Conservation (phyloP, 768 basidiomycete genomes). For the Trametes villosa region DNA sequence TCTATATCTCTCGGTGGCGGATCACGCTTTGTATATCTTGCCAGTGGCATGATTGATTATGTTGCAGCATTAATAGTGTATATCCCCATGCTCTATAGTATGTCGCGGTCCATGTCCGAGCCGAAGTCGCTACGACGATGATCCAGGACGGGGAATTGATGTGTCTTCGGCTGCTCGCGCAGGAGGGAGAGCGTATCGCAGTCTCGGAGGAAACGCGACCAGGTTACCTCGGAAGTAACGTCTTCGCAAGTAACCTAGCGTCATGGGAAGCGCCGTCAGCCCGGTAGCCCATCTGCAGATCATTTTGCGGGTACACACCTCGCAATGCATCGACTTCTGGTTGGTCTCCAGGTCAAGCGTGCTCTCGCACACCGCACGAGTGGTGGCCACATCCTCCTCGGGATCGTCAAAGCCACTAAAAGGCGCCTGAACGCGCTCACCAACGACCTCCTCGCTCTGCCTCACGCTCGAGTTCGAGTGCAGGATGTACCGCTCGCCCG, state of each 20-base stretch:
- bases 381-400: background rate
- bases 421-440: background rate
- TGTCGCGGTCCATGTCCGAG: no score
- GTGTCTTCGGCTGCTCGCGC: constrained; percentile 20
- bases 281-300: background rate
- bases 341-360: constrained; percentile 57
- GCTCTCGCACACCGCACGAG: constrained; percentile 44
- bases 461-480: constrained; percentile 52
- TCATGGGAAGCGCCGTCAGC: constrained; percentile 1
- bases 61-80: constrained; percentile 7
- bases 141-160: no score
- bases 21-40: constrained; percentile 7
- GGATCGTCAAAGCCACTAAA: constrained; percentile 1
- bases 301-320: constrained; percentile 45
- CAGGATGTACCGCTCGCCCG: constrained; percentile 49
- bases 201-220: constrained; percentile 48
- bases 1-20: background rate
- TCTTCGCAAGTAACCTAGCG: constrained; percentile 52
- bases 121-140: no score
- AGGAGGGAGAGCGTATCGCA: constrained; percentile 49
- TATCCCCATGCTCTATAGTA: constrained; percentile 12
- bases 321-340: constrained; percentile 53
- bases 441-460: constrained; percentile 41
- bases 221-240: constrained; percentile 41
- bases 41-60: constrained; percentile 18